These are phyloP conservation scores for Nicotiana noctiflora DNA, from an alignment of 257 asterid species.

Conservation along the genomic window DNA sequence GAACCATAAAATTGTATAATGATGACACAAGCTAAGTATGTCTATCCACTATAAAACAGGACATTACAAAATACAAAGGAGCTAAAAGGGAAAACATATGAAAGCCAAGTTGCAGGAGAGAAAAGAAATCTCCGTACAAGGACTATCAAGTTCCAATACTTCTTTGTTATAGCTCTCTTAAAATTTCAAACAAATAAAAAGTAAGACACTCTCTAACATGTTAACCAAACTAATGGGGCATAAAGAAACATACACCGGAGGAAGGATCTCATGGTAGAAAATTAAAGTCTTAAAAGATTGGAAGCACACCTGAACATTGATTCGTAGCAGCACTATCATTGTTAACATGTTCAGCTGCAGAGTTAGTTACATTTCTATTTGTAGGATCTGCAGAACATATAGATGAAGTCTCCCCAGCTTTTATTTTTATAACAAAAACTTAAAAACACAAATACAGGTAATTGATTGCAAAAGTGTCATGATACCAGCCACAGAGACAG, in stretches of 20 bases:
- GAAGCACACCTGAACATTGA: constrained; percentile 47
- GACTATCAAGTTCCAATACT: neutral
- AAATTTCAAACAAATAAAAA: neutral
- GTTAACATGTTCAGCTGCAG: constrained; percentile 29
- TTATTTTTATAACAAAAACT: constrained; percentile 1
- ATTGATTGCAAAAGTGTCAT: neutral
- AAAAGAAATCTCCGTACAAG: neutral
- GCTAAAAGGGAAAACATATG: neutral
- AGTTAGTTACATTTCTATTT: constrained; percentile 23
- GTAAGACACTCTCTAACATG: neutral
- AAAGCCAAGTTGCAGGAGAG: neutral
- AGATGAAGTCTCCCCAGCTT: neutral
- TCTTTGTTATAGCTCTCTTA: neutral
- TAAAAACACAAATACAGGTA: neutral
- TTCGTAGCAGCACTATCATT: constrained; percentile 35
- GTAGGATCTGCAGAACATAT: constrained; percentile 33
- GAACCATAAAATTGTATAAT: neutral
- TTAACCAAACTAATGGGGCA: neutral
- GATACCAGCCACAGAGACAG: constrained; percentile 36
- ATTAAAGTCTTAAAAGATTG: neutral
- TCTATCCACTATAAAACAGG: neutral
- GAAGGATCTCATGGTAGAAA: neutral
- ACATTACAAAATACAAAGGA: neutral
- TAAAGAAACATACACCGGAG: neutral
- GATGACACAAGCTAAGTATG: neutral